Evolutionary conservation across 768 basidiomycete genomes (phyloP), one percentile per base, ranked within the genome.

Genomic region (Serendipita sp.): DNA sequence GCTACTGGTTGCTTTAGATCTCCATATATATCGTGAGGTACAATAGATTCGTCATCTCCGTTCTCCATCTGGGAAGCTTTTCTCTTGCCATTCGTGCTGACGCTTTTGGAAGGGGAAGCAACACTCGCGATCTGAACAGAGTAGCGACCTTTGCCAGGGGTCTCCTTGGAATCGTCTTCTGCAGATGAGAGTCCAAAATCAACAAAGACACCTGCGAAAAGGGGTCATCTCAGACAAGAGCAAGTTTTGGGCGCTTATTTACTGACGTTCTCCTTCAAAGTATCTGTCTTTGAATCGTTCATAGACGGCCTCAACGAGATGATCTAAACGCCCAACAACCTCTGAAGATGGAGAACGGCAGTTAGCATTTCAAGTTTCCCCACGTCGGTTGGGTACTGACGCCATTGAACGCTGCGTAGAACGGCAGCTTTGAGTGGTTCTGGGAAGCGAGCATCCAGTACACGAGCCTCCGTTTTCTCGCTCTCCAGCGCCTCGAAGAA

Each of bases 261-360:
- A 83, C 92, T 66, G 71, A 94, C 92, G 86, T 76, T 99, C 96
- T 69, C 84, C 85, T 47, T 81, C 77, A 75, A 92, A 98, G 75
- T 92, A 99, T 35, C 96, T 83, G 76, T 98, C 89, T 70, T 93
- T 92, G 81, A 92, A 98, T 63, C 96, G 87, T 68, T 97, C 94
- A 71, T 85, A 96, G 44, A 97, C 89, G 60, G 88, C 86, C 73
- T 99, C 96, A 16, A 95, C 92, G 18, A 99, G 79, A 71, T 89
- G 89, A 76, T 99, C 95, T 64, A 98, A 78, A 66, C 96, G 87
- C 54, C 96, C 95, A 75, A 97, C 88, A 69, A 97, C 90, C 85
- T 96, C 94, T 96, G 75, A 44, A 68, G 23, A 70, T 69, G 35
- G 56, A 67, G 67, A 69, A 66, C 32, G 67, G 68, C 65, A 7